Percentiles rank a stretch among this genome's conserved stretches.
phyloP scores from a whole-genome alignment of 352 stramenopile species.

The Phytophthora ramorum region DNA sequence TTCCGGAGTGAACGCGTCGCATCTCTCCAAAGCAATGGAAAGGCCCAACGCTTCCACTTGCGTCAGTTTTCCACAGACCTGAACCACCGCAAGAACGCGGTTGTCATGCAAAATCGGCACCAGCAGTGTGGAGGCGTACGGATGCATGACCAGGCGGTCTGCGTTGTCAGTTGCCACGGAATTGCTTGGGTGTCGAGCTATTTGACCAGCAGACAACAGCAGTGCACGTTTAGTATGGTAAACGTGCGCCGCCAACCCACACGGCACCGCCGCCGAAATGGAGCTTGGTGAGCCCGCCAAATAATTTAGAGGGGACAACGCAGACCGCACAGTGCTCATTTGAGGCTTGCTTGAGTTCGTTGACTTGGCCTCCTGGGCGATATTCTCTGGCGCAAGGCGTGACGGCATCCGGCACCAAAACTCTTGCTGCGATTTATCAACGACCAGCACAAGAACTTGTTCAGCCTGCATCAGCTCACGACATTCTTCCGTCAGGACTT shows the following conservation, averaged over 20 bases:
- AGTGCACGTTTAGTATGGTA: constrained; percentile 73
- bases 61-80: constrained; percentile 69
- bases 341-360: constrained; percentile 14
- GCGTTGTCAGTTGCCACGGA: constrained; percentile 64
- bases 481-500: constrained; percentile 58
- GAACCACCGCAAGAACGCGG: constrained; percentile 56
- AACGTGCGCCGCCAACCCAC: constrained; percentile 69
- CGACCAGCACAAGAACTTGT: constrained; percentile 71
- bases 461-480: constrained; percentile 58
- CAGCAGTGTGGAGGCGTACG: constrained; percentile 66
- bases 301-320: constrained; percentile 39
- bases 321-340: constrained; percentile 52
- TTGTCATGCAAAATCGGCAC: constrained; percentile 55
- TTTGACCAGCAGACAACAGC: constrained; percentile 59
- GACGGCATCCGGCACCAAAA: constrained; percentile 74
- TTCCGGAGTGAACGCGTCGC: constrained; percentile 63
- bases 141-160: constrained; percentile 62
- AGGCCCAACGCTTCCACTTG: constrained; percentile 67
- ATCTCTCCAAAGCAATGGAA: constrained; percentile 65
- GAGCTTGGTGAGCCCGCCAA: background rate
- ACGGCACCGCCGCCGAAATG: constrained; percentile 27
- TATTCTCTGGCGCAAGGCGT: constrained; percentile 6
- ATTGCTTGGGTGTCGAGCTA: constrained; percentile 54
- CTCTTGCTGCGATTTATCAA: constrained; percentile 75
- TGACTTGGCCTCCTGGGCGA: constrained; percentile 19